Conservation (phyloP, 495 filamentous ascomycete species). For the Tuber indicum region DNA sequence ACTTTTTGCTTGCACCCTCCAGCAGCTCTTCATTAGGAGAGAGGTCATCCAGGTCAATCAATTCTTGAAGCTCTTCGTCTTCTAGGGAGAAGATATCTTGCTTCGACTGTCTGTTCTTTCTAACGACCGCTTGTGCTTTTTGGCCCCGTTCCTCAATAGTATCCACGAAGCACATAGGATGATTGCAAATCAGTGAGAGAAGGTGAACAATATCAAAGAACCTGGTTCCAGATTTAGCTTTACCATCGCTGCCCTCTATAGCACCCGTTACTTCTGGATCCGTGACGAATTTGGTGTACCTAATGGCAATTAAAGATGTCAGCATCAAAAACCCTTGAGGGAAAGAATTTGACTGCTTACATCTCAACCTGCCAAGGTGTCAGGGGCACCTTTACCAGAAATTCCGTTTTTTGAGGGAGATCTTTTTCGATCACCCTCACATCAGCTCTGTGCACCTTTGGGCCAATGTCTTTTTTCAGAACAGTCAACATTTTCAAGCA, state of each 20-base stretch:
- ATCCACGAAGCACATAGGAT: constrained; percentile 60
- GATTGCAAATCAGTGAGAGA: constrained; percentile 65
- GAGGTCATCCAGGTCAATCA: constrained; percentile 18
- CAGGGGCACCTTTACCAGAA: constrained; percentile 65
- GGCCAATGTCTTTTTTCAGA: constrained; percentile 63
- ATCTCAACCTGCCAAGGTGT: constrained; percentile 58
- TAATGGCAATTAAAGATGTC: constrained; percentile 6
- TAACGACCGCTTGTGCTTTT: constrained; percentile 24
- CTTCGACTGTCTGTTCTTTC: constrained; percentile 2
- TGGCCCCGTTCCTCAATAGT: constrained; percentile 43
- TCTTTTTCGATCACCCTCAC: constrained; percentile 58
- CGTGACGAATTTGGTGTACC: constrained; percentile 24
- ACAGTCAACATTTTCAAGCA: constrained; percentile 61
- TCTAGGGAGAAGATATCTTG: constrained; percentile 14
- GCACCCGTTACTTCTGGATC: constrained; percentile 32
- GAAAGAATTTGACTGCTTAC: constrained; percentile 8
- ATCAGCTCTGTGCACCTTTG: constrained; percentile 72
- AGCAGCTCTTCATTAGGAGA: constrained; percentile 35
- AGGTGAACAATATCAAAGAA: constrained; percentile 42
- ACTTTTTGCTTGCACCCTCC: constrained; percentile 24
- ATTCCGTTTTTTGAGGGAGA: constrained; percentile 70
- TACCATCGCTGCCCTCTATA: constrained; percentile 12
- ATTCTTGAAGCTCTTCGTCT: constrained; percentile 40
- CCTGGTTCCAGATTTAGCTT: constrained; percentile 12
- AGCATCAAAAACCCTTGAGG: constrained; percentile 2